Conservation (phyloP, 306 rosid genomes). For the Fragaria nilgerrensis region DNA sequence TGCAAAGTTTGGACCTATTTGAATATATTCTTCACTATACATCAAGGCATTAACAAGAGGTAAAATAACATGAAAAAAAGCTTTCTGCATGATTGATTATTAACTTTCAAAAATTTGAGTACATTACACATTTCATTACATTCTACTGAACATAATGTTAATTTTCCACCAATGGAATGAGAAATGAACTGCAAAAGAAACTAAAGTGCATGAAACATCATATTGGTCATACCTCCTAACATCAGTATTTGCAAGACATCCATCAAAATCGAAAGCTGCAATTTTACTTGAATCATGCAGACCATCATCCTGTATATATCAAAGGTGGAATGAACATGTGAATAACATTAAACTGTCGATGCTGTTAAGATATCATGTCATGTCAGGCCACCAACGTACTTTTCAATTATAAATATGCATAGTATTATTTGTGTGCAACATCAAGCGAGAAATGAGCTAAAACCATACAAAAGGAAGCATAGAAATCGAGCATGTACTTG, state of each 20-base stretch:
- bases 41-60: background rate
- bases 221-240: slow-evolving; percentile 48
- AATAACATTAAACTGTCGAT: background rate
- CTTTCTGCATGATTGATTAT: background rate
- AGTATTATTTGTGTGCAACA: background rate
- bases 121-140: background rate
- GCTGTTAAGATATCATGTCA: background rate
- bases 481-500: background rate
- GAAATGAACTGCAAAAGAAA: background rate
- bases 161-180: background rate
- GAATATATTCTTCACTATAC: background rate
- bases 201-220: background rate
- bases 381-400: background rate
- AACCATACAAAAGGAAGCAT: background rate
- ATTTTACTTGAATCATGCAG: slow-evolving; percentile 75
- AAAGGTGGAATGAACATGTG: background rate
- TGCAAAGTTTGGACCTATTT: background rate
- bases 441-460: background rate
- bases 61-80: background rate
- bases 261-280: slow-evolving; percentile 99
- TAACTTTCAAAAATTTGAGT: background rate
- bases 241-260: slow-evolving; percentile 77
- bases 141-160: background rate
- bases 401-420: too few species aligned
- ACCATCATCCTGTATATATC: slow-evolving; percentile 67